phyloP scores from a whole-genome alignment of 352 stramenopile species.

The Phytopythium helicoides region DNA sequence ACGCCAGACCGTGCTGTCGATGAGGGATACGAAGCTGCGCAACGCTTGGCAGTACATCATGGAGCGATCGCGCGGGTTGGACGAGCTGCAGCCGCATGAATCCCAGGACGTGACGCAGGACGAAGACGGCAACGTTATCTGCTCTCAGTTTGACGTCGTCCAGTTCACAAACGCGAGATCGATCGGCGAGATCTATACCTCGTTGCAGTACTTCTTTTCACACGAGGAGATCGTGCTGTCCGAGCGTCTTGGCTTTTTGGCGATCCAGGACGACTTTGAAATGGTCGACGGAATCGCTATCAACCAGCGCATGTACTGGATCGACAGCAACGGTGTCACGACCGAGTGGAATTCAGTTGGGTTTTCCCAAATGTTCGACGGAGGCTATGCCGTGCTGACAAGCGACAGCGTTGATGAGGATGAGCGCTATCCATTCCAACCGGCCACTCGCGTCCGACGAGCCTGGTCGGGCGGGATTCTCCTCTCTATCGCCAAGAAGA shows the following conservation, averaged over 20 bases:
- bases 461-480: constrained; percentile 23
- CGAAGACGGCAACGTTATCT: constrained; percentile 13
- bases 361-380: constrained; percentile 18
- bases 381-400: constrained; percentile 9
- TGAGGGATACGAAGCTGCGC: constrained; percentile 16
- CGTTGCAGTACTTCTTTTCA: constrained; percentile 21
- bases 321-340: constrained; percentile 16
- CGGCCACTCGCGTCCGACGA: constrained; percentile 15
- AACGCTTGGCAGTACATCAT: constrained; percentile 24
- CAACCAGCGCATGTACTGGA: constrained; percentile 2
- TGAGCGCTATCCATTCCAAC: not conserved
- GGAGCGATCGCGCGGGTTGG: constrained; percentile 5
- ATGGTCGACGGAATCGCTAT: too few relatives aligned
- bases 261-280: constrained; percentile 4
- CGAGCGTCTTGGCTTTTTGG: constrained; percentile 26
- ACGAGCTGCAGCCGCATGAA: constrained; percentile 13
- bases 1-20: constrained; percentile 10
- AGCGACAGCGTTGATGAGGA: constrained; percentile 28
- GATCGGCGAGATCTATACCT: constrained; percentile 30
- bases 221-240: constrained; percentile 45
- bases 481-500: constrained; percentile 11
- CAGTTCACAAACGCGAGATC: constrained; percentile 22
- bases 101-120: constrained; percentile 30
- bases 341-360: constrained; percentile 25
- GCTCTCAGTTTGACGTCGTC: constrained; percentile 20